Percentiles rank a stretch among this genome's conserved stretches.
phyloP scores from a whole-genome alignment of 495 filamentous ascomycete species.

The Trichoderma orchidacearum region DNA sequence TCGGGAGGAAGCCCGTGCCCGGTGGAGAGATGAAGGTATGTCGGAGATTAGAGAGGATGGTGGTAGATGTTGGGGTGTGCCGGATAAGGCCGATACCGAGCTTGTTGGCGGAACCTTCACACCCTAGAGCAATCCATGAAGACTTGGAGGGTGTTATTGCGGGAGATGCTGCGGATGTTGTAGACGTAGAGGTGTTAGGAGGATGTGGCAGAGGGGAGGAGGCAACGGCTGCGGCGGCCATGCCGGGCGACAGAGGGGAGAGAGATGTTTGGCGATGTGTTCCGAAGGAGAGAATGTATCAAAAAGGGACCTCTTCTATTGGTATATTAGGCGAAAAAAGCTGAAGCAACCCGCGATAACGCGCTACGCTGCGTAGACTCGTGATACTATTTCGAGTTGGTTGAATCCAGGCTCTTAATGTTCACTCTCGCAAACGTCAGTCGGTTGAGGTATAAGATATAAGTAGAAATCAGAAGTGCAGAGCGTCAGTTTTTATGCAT shows the following conservation, averaged over 20 bases:
- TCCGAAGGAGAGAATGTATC: neutral
- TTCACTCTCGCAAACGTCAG: too few relatives aligned
- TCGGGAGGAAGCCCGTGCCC: slow-evolving; percentile 88
- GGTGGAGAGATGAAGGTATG: slow-evolving; percentile 89
- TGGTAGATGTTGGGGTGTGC: slow-evolving; percentile 49
- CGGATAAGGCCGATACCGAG: slow-evolving; percentile 86
- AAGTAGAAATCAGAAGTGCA: too few relatives aligned
- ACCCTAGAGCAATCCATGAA: slow-evolving; percentile 64
- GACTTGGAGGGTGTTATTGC: slow-evolving; percentile 7
- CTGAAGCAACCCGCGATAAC: too few relatives aligned
- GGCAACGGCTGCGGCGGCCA: neutral
- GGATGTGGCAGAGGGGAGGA: neutral
- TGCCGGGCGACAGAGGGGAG: neutral
- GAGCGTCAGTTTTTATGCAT: too few relatives aligned
- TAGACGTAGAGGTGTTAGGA: neutral
- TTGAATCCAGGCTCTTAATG: too few relatives aligned
- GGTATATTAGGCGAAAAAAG: too few relatives aligned
- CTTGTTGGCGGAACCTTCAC: slow-evolving; percentile 97
- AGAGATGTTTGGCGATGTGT: neutral
- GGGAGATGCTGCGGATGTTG: slow-evolving; percentile 2
- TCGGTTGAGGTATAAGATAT: too few relatives aligned
- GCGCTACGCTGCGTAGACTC: too few relatives aligned
- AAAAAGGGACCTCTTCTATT: too few relatives aligned
- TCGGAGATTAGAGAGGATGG: slow-evolving; percentile 84
- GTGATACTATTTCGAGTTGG: too few relatives aligned